Evolutionary conservation across 768 basidiomycete species (phyloP), one percentile per base, ranked within the genome.

Genomic region (Phaffia australis): DNA sequence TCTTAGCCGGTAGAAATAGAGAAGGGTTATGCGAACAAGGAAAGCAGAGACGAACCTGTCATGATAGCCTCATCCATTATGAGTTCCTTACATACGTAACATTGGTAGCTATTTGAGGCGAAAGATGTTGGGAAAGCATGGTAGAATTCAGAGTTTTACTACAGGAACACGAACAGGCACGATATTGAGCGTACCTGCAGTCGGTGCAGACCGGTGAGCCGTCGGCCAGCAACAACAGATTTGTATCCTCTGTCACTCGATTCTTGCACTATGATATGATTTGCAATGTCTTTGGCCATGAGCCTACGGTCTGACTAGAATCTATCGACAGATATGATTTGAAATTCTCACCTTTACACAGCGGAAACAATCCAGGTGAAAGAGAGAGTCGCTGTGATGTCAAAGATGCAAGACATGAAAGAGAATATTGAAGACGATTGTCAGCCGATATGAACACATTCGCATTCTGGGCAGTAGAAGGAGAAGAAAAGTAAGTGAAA

Each of bases 21-120:
- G 52, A 55, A 1, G 1, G 23, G 50, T 35, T 29, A 9, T 23
- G 56, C 30, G 55, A 14, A 50, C 25, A 52, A n/a, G 32, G 27
- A 23, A 23, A 32, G 48, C 19, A 23, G 30, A 23, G 29, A 60
- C 71, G 56, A 11, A 60, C 79, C 95, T 8, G 95, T 94, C 89
- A 99, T 97, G 76, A 98, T 97, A 14, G 95, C 95, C 74, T 99
- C 95, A 79, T 99, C 93, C 64, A 93, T 86, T 70, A 99, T 99
- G 55, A 92, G 89, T 65, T 84, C 84, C 56, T 85, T 85, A 79
- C 95, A 99, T 65, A 97, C 87, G 74, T 87, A 94, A 81, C 95
- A 99, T 72, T 86, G 72, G 87, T 85, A 52, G 87, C 85, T 74
- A 89, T 25, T 35, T 2, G 49, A 11, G n/a, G 50, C 15, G n/a